Percentiles rank a stretch among this genome's conserved stretches.
These are phyloP conservation scores for Umbelopsis vinacea DNA, from an alignment of 192 early-diverging fungal genomes.

Conservation along the genomic window DNA sequence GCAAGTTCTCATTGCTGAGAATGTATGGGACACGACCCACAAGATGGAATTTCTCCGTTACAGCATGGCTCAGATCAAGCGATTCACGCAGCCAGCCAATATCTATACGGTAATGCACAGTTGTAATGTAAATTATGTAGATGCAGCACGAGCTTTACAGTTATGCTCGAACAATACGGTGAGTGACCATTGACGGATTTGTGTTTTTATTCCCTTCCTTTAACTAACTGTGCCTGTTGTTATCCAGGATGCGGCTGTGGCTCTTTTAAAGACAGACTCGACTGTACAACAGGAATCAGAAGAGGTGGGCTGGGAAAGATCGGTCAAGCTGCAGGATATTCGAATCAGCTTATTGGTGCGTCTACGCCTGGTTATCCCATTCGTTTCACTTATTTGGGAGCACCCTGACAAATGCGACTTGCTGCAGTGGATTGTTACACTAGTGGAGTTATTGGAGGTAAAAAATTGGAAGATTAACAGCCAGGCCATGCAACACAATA, in stretches of 20 bases:
- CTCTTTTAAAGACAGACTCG: slow-evolving; percentile 32
- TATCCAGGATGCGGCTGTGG: slow-evolving; percentile 37
- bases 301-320: slow-evolving; percentile 16
- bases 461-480: background rate
- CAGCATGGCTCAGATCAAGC: slow-evolving; percentile 47
- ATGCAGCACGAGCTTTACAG: slow-evolving; percentile 46
- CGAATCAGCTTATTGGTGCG: slow-evolving; percentile 50
- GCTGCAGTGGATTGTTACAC: slow-evolving; percentile 42
- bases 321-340: slow-evolving; percentile 38
- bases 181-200: background rate
- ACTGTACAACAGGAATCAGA: slow-evolving; percentile 21
- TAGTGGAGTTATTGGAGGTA: slow-evolving; percentile 50
- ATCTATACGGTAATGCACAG: slow-evolving; percentile 57
- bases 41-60: slow-evolving; percentile 51
- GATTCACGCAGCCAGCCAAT: slow-evolving; percentile 40
- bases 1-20: slow-evolving; percentile 49
- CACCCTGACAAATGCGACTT: slow-evolving; percentile 52
- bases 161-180: slow-evolving; percentile 35
- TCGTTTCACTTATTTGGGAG: slow-evolving; percentile 53
- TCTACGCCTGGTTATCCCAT: slow-evolving; percentile 49
- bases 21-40: slow-evolving; percentile 42
- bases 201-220: background rate
- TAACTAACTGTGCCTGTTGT: background rate
- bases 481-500: too few species aligned
- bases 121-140: slow-evolving; percentile 45